Evolutionary conservation across 768 basidiomycete species (phyloP), one percentile per base, ranked within the genome.

Genomic region (Amanita jacksonii): DNA sequence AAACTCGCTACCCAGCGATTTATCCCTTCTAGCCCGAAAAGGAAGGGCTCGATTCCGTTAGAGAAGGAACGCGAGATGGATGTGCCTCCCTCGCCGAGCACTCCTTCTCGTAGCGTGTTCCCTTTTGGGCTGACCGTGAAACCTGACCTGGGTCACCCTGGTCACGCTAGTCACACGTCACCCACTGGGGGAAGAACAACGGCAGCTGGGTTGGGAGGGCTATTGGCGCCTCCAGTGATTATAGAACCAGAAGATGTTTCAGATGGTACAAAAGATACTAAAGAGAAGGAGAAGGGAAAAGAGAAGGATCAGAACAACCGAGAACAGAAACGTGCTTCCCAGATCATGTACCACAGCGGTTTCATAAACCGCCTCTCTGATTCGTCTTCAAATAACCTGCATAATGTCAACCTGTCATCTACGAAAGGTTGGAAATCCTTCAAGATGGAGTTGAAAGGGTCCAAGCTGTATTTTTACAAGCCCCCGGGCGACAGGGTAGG

Each of bases 391-490:
- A 61, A 53, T 50, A 52, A 61, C n/a, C 40, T 52, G 16, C 50
- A 59, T 22, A 60, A 68, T 27, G 51, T 53, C 5, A 62, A 65
- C 31, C 50, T 62, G 24, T 49, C 69, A 1, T 60, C 79, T 1
- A 58, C 72, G 0, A 88, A 88, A 52, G 78, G 78, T 0, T 93
- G 90, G 90, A 92, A 91, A 57, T 77, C 85, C 4, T 87, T 75
- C 66, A 90, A 91, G 59, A 70, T 83, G 35, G 82, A 88, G 52
- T 64, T 93, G 20, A 83, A 86, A 55, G 90, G 89, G 5, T 76
- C 82, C 9, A 92, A 92, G 58, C 53, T 93, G 38, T 82, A 85
- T 58, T 85, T 92, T 54, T 90, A 85, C 58, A 93, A 92, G 54
- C 78, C 86, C 0, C 86, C 89, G 0, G 67, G 71, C 22, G 89